Evolutionary conservation across 768 basidiomycete genomes (phyloP), one percentile per base, ranked within the genome.

Genomic region (Psilocybe cyanescens): DNA sequence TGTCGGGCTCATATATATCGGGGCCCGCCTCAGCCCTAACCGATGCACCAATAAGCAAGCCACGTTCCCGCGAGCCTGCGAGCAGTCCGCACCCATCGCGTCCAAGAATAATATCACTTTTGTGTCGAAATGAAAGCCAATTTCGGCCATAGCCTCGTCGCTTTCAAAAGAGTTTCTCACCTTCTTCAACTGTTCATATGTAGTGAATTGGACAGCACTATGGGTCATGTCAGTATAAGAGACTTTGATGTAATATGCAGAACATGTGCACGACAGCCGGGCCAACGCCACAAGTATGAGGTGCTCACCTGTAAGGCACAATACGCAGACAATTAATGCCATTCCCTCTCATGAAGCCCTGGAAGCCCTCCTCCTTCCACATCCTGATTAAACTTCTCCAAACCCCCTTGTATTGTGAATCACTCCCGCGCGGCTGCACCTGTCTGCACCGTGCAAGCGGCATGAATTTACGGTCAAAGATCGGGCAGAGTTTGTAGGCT

Each of bases 331-430:
- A 94, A 76, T 95, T 96, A 72, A 96, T 90, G 19, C 82, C 83
- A 69, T 98, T 98, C 3, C 97, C 97, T 66, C 93, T 82, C 95
- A 98, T 95, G 74, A 87, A 95, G 11, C 96, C 97, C 72, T 76
- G 85, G 75, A 96, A 89, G 7, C 97, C 97, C 74, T 99, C 97
- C 72, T 98, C 95, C 65, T 79, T 77, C 92, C 94, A 98, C 88
- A 96, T 96, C 63, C 96, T 86, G 16, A 83, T 83, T 48, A 97
- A 83, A 66, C 91, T 92, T 16, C 85, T 78, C 86, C 88, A 93
- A 37, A 96, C 94, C 17, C 94, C 94, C 67, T 81, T 87, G 76
- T 96, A 96, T 68, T 90, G 89, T 53, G 79, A 75, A 65, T 83
- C 78, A 14, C 84, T 81, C 30, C 81, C 75, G 48, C 76, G 82